Evolutionary conservation across 2,329 filamentous ascomycete genomes (phyloP).

Genomic region (Alternaria alternata): DNA sequence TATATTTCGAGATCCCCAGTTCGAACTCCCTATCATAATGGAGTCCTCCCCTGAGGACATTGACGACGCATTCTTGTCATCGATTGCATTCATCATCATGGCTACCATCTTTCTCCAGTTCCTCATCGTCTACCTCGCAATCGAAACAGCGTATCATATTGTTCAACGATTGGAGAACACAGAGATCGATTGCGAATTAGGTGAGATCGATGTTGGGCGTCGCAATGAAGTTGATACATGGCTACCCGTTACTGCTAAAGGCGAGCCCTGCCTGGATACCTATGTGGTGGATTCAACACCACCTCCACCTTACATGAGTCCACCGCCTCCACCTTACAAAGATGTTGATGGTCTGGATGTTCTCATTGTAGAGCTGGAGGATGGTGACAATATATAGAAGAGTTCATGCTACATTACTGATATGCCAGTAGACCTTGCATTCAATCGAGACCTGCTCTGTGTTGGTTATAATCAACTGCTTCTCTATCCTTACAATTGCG

Average conservation of each 20-base stretch:
- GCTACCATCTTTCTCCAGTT: background rate
- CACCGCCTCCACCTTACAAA: background rate
- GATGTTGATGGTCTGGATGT: background rate
- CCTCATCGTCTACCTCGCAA: background rate
- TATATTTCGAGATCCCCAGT: background rate
- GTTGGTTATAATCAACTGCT: background rate
- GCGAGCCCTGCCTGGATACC: background rate
- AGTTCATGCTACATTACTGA: background rate
- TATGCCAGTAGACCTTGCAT: background rate
- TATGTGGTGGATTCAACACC: background rate
- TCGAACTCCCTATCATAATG: background rate
- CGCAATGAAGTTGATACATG: background rate
- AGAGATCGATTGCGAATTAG: background rate
- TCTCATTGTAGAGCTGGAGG: background rate
- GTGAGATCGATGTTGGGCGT: background rate
- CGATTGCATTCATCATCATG: background rate
- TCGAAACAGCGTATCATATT: background rate
- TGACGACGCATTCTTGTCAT: background rate
- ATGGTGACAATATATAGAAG: background rate
- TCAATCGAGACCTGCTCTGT: background rate
- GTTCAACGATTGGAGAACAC: background rate
- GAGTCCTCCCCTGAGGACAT: background rate
- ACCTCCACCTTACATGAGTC: background rate
- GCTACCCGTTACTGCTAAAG: background rate
- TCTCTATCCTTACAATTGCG: background rate